These are phyloP conservation scores for Leccinum barrowsii DNA, from an alignment of 768 basidiomycete species.

Conservation along the genomic window DNA sequence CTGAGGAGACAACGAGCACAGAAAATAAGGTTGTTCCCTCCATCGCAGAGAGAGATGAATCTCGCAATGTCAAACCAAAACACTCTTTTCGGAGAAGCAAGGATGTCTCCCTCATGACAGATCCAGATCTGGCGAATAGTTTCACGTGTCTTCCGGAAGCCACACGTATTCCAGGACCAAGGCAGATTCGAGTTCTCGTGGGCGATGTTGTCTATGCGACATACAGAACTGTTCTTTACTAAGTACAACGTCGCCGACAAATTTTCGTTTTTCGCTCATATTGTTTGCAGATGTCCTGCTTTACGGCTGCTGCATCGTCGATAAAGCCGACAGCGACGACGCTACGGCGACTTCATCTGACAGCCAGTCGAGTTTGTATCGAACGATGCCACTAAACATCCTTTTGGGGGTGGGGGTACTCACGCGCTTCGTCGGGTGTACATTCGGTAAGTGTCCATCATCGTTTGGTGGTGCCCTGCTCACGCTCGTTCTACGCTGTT, in stretches of 20 bases:
- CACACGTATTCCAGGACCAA: conserved; percentile 38
- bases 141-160: neutral
- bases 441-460: neutral
- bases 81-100: conserved; percentile 34
- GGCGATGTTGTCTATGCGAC: conserved; percentile 61
- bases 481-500: too few relatives aligned
- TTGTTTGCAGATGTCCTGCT: conserved; percentile 61
- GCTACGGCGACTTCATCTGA: conserved; percentile 30
- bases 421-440: conserved; percentile 42
- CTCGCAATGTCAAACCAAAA: conserved; percentile 32
- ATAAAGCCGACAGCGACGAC: conserved; percentile 8
- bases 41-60: conserved; percentile 10
- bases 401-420: too few relatives aligned
- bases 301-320: conserved; percentile 31
- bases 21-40: neutral
- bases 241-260: conserved; percentile 44
- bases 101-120: conserved; percentile 18
- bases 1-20: neutral
- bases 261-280: conserved; percentile 7
- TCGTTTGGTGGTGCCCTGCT: too few relatives aligned
- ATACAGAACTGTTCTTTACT: conserved; percentile 69
- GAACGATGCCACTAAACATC: too few relatives aligned
- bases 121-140: conserved; percentile 2
- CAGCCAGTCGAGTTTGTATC: conserved; percentile 30
- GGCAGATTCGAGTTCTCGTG: conserved; percentile 51